phyloP scores from a whole-genome alignment of 1,284 basidiomycete genomes.

The Exsudoporus floridanus region DNA sequence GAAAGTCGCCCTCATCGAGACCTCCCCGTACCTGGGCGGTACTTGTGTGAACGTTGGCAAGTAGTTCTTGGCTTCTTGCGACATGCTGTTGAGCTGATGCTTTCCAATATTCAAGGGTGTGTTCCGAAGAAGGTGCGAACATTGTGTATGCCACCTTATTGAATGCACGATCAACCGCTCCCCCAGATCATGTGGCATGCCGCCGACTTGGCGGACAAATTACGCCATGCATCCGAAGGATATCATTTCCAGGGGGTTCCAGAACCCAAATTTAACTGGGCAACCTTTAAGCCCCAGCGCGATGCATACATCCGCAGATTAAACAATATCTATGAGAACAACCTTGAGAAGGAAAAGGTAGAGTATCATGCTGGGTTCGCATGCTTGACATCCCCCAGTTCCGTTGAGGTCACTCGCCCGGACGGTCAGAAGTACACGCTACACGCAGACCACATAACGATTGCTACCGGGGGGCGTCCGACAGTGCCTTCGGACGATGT shows the following conservation, averaged over 20 bases:
- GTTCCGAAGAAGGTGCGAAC: slow-evolving; percentile 78
- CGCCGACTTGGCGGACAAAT: slow-evolving; percentile 86
- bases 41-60: slow-evolving; percentile 95
- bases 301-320: slow-evolving; percentile 93
- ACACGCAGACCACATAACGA: slow-evolving; percentile 71
- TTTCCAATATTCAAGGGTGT: slow-evolving; percentile 54
- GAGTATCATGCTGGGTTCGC: slow-evolving; percentile 86
- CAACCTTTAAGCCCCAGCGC: slow-evolving; percentile 87
- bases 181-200: slow-evolving; percentile 98
- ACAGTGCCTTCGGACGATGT: slow-evolving; percentile 76
- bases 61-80: slow-evolving; percentile 31
- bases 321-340: slow-evolving; percentile 90
- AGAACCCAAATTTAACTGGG: slow-evolving; percentile 82
- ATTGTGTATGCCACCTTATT: slow-evolving; percentile 11
- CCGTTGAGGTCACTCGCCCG: slow-evolving; percentile 65
- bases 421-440: slow-evolving; percentile 70
- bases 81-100: not conserved
- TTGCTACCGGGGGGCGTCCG: slow-evolving; percentile 88
- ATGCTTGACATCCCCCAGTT: slow-evolving; percentile 63
- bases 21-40: slow-evolving; percentile 77
- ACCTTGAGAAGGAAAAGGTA: slow-evolving; percentile 87
- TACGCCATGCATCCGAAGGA: slow-evolving; percentile 71
- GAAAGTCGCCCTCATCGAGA: slow-evolving; percentile 91
- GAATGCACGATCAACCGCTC: not conserved
- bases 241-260: slow-evolving; percentile 74